Evolutionary conservation across 352 stramenopile species (phyloP).

Genomic region (Aphanomyces astaci): DNA sequence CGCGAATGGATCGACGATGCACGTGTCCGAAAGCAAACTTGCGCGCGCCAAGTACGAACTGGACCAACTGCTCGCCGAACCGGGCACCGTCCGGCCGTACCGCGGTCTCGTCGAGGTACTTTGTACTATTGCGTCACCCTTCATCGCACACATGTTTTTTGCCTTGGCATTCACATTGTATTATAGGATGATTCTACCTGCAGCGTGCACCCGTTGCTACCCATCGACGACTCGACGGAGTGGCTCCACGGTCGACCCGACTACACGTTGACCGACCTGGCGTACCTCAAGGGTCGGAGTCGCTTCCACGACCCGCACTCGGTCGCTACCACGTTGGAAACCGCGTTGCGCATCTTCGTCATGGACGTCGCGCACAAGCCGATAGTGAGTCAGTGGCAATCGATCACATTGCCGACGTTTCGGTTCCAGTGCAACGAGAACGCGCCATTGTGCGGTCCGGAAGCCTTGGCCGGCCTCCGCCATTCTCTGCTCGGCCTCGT

Average conservation of each 20-base stretch:
- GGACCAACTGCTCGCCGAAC: conserved; percentile 36
- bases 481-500: conserved; percentile 64
- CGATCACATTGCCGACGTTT: conserved; percentile 48
- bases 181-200: conserved; percentile 26
- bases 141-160: too few relatives aligned
- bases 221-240: background rate
- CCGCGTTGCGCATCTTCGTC: conserved; percentile 66
- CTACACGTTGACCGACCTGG: conserved; percentile 68
- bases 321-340: conserved; percentile 62
- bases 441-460: conserved; percentile 30
- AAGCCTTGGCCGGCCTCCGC: conserved; percentile 35
- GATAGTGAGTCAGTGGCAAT: conserved; percentile 49
- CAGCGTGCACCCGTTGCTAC: conserved; percentile 6
- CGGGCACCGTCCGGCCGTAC: conserved; percentile 44
- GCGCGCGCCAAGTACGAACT: conserved; percentile 50
- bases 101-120: conserved; percentile 28
- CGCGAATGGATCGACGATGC: conserved; percentile 54
- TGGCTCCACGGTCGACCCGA: conserved; percentile 66
- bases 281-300: conserved; percentile 51
- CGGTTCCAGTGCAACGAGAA: conserved; percentile 70
- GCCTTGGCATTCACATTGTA: too few relatives aligned
- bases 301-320: conserved; percentile 49
- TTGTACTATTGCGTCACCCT: too few relatives aligned
- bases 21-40: conserved; percentile 53
- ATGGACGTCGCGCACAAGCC: conserved; percentile 73